These are phyloP conservation scores for Acanthamoeba lugdunensis DNA, from an alignment of 208 protist species.

Conservation along the genomic window DNA sequence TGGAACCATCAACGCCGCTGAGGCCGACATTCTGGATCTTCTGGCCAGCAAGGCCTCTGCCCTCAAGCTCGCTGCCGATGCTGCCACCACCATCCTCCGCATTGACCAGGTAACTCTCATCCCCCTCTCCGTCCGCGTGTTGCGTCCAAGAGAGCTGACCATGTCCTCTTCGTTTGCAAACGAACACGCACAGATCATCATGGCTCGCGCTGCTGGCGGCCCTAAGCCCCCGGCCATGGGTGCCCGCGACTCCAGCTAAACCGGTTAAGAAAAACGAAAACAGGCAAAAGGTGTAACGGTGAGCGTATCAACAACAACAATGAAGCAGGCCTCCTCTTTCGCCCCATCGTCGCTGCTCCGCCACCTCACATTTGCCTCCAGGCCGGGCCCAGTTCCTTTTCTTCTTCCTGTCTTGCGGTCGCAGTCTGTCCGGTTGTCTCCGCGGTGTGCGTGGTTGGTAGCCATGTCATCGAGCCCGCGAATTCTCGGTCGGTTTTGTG, in stretches of 20 bases:
- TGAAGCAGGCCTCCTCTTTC: no score
- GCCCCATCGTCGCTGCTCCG: no score
- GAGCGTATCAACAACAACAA: no score
- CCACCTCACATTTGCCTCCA: no score
- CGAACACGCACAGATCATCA: slow-evolving; percentile 95
- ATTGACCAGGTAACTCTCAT: slow-evolving; percentile 87
- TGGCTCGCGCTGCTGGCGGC: slow-evolving; percentile 96
- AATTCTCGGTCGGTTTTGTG: background rate
- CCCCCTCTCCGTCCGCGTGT: background rate
- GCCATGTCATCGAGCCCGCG: no score
- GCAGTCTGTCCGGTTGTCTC: no score
- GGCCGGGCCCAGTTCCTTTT: no score
- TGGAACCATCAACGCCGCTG: slow-evolving; percentile 89
- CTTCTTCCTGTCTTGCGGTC: no score
- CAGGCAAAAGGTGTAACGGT: no score
- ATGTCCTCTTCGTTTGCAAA: background rate
- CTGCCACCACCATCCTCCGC: slow-evolving; percentile 95
- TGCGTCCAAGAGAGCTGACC: background rate
- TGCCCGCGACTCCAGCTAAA: slow-evolving; percentile 53
- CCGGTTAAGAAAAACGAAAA: background rate
- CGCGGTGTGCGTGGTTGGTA: no score
- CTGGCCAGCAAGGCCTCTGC: slow-evolving; percentile 92
- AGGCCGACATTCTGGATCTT: slow-evolving; percentile 94
- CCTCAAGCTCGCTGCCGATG: slow-evolving; percentile 95
- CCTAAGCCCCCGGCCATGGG: slow-evolving; percentile 89